These are phyloP conservation scores for Podochytrium sp. DNA, from an alignment of 192 early-diverging fungal genomes.

Conservation along the genomic window DNA sequence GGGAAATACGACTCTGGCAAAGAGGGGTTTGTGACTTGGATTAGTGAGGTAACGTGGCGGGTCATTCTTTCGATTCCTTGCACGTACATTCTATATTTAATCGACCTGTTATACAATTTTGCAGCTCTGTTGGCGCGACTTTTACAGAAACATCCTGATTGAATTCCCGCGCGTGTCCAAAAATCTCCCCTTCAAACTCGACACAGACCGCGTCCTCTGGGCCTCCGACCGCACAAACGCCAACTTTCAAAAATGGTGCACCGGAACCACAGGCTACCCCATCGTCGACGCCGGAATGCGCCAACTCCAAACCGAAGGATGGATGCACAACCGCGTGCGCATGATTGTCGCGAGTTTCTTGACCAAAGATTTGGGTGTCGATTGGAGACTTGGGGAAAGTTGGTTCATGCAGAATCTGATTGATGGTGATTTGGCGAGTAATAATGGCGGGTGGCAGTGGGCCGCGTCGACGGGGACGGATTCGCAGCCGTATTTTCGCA, in stretches of 20 bases:
- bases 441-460: constrained; percentile 78
- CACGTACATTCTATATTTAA: neutral
- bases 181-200: constrained; percentile 57
- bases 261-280: constrained; percentile 61
- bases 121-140: constrained; percentile 67
- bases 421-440: constrained; percentile 70
- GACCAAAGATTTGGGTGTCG: constrained; percentile 55
- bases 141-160: constrained; percentile 63
- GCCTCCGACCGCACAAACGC: constrained; percentile 40
- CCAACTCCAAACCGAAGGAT: constrained; percentile 60
- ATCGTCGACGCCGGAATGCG: constrained; percentile 56
- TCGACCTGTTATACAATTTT: neutral
- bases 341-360: constrained; percentile 63
- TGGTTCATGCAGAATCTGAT: constrained; percentile 67
- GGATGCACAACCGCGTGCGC: constrained; percentile 67
- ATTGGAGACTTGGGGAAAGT: constrained; percentile 74
- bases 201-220: constrained; percentile 60
- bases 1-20: constrained; percentile 56
- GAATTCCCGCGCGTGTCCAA: constrained; percentile 63
- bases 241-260: constrained; percentile 58
- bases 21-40: constrained; percentile 58
- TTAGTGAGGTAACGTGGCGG: constrained; percentile 55
- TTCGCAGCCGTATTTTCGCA: constrained; percentile 70
- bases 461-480: constrained; percentile 70
- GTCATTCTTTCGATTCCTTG: constrained; percentile 47